These are phyloP conservation scores for Stagonosporopsis chrysanthemi DNA, from an alignment of 2,329 filamentous ascomycete species.

Conservation along the genomic window DNA sequence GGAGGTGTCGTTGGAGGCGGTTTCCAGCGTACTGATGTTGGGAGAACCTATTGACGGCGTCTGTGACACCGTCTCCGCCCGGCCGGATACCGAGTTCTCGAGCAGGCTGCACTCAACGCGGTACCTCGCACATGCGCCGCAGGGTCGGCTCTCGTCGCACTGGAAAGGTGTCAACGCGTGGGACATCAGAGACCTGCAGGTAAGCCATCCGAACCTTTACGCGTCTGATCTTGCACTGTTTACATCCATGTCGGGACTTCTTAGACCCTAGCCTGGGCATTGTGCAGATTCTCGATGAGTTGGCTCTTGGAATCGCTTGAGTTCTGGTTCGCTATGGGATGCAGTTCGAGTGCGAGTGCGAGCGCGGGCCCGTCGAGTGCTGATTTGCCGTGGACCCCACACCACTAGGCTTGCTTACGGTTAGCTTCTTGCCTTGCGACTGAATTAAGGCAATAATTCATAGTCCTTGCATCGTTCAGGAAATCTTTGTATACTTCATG, in stretches of 20 bases:
- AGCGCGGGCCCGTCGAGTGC: slow-evolving; percentile 16
- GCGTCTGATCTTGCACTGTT: slow-evolving; percentile 37
- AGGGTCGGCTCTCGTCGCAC: slow-evolving; percentile 43
- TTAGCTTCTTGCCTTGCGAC: slow-evolving; percentile 2
- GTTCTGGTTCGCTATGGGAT: not conserved
- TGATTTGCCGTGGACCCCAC: not conserved
- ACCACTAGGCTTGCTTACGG: not conserved
- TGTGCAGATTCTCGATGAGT: not conserved
- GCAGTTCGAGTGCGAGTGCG: slow-evolving; percentile 29
- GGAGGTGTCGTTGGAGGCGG: slow-evolving; percentile 9
- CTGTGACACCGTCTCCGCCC: slow-evolving; percentile 1
- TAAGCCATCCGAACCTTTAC: slow-evolving; percentile 33
- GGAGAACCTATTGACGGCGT: slow-evolving; percentile 12
- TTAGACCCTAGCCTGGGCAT: slow-evolving; percentile 36
- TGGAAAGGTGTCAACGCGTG: slow-evolving; percentile 12
- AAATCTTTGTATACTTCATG: not conserved
- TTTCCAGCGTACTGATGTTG: slow-evolving; percentile 1
- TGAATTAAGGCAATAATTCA: not conserved
- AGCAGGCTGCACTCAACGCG: slow-evolving; percentile 41
- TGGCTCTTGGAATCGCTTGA: not conserved
- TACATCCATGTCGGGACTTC: slow-evolving; percentile 36
- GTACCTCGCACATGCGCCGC: slow-evolving; percentile 38
- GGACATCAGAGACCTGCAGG: not conserved
- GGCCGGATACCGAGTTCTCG: slow-evolving; percentile 3
- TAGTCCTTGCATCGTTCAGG: not conserved